Evolutionary conservation across 1,284 basidiomycete genomes (phyloP), one percentile per base, ranked within the genome.

Genomic region (Heterobasidion parviporum): DNA sequence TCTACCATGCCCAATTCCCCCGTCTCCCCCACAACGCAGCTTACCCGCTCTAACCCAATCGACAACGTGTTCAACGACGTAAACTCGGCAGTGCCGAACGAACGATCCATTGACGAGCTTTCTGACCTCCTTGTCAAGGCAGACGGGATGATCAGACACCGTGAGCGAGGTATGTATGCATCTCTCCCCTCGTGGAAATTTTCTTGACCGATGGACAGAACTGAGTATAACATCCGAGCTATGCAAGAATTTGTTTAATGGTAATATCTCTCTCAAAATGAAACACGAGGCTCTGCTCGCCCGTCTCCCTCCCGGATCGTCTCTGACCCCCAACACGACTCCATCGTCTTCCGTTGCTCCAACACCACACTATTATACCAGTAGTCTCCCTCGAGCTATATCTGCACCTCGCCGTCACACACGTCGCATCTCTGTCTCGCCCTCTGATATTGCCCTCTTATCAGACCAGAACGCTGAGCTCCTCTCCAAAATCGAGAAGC

Each of bases 391-490:
- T 65, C 52, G 68, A 61, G 36, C 72, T 67, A 65, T 53, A 59
- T 59, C 48, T 57, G n/a, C 12, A 65, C 68, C 64, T 55, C 66
- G 66, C 44, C 69, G 72, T 32, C 81, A 76, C 61, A 61, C 70
- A 3, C 79, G 81, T 46, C 76, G 79, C 53, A 75, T 87, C 41
- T 85, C 86, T 41, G 79, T 87, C 54, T 83, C 85, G 2, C 81
- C 82, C 0, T 70, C 76, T n/a, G 87, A 91, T 56, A 75, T 92
- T 32, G 79, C 82, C 3, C 72, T 77, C 7, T 79, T 94, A 32
- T 80, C 84, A 0, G 87, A 91, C 63, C 88, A 92, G 69, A 94
- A 94, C 64, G 82, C 85, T 0, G 86, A 92, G 57, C 81, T 94
- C 15, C 72, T 89, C 6, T 70, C 78, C 20, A 88, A 89, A 60